These are phyloP conservation scores for Chaetomidium leptoderma DNA, from an alignment of 495 filamentous ascomycete genomes.

Conservation along the genomic window DNA sequence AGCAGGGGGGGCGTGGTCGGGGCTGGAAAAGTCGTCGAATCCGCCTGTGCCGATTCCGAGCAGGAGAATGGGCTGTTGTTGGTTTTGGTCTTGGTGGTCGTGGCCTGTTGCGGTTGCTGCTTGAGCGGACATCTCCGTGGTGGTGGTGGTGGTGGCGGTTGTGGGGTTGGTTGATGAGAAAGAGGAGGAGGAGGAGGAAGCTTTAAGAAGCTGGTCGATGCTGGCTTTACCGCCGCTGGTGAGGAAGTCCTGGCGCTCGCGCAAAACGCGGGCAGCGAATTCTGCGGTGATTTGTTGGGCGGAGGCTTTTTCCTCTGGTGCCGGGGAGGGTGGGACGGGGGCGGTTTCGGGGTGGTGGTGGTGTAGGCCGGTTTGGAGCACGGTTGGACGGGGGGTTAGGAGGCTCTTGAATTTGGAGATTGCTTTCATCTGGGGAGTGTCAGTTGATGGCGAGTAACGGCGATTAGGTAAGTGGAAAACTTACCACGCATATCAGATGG, in stretches of 20 bases:
- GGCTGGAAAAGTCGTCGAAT: constrained; percentile 34
- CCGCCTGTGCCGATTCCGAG: constrained; percentile 69
- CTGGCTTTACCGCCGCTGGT: constrained; percentile 24
- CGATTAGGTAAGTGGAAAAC: constrained; percentile 28
- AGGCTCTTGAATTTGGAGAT: constrained; percentile 75
- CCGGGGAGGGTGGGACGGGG: constrained; percentile 27
- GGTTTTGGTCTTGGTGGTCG: neutral
- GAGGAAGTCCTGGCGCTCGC: constrained; percentile 37
- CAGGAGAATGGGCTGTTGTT: constrained; percentile 45
- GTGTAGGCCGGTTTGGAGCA: constrained; percentile 8
- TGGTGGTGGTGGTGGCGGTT: neutral
- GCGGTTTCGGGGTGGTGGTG: constrained; percentile 30
- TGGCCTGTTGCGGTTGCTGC: neutral
- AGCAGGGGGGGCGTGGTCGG: neutral
- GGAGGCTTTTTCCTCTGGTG: neutral
- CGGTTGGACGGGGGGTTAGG: constrained; percentile 15
- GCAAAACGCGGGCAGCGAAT: constrained; percentile 37
- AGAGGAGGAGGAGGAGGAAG: neutral
- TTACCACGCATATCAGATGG: constrained; percentile 77
- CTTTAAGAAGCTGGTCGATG: constrained; percentile 39
- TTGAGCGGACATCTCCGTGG: neutral
- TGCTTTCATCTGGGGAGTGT: constrained; percentile 71
- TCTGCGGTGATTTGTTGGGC: constrained; percentile 36
- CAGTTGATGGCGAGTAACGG: neutral
- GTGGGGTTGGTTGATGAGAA: neutral